Base-by-base conservation (phyloP, 1,284 basidiomycete species). In the Ustilago cynodontis region DNA sequence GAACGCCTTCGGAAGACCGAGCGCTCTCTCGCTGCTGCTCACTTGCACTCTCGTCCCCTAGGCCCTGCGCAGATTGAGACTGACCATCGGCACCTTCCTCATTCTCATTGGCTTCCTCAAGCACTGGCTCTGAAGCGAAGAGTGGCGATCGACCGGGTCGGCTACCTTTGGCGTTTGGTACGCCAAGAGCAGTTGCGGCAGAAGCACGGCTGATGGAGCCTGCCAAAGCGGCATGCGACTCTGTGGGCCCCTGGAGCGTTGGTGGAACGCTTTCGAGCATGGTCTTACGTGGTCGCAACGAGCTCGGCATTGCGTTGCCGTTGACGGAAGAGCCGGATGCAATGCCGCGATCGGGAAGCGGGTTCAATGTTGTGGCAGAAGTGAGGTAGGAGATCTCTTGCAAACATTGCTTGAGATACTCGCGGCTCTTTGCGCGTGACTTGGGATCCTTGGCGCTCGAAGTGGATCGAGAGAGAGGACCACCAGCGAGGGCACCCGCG, bases 341-440 rank as follows among this genome's bases (percentile, higher is more conserved):
- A 26, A 67, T 52, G 31, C 79, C 68, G 20, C 81, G 69, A 50
- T 82, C 78, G 0, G 78, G 71, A 37, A 99, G 89, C 39, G 96
- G 97, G 86, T 99, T 99, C 89, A 99, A 92, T 3, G 96, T 95
- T 85, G 96, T 93, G 1, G 94, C 92, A 2, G 95, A 98, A 0
- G 96, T 99, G 59, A 99, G 89, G 86, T 99, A 99, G 9, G 94
- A 93, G 79, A 99, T 94, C 88, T 99, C 96, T 88, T 98, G 96
- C 39, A 99, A 88, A 87, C 97, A 97, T 87, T 99, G 96, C 87
- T 99, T 98, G 79, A 99, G 90, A 86, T 98, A 99, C 74, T 99
- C 97, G 65, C 95, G 90, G 88, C 94, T 96, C 74, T 94, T 90
- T 47, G 95, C 94, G 78, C 96, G 91, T 79, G 93, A 93, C 87